These are phyloP conservation scores for Magnolia sinica DNA, from an alignment of 164 flowering plant genomes.

Conservation along the genomic window DNA sequence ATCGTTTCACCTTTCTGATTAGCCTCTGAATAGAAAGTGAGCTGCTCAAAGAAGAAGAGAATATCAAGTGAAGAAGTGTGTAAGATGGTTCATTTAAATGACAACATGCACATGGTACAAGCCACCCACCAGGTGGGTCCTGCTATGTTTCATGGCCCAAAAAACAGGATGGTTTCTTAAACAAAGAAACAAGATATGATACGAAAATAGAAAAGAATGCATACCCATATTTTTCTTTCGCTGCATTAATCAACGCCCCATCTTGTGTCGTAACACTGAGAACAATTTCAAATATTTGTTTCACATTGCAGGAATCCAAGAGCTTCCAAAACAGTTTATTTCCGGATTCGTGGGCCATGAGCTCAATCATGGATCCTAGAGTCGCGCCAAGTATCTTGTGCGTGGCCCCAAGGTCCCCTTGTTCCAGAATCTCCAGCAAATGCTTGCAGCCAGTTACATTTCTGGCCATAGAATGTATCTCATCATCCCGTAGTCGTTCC, in stretches of 20 bases:
- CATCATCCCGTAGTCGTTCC: background rate
- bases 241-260: background rate
- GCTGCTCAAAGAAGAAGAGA: constrained; percentile 1
- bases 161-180: no score
- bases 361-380: background rate
- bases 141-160: no score
- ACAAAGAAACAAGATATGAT: no score
- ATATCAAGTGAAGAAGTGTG: no score
- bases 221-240: background rate
- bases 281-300: background rate
- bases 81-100: no score
- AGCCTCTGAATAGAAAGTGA: constrained; percentile 8
- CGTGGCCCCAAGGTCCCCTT: background rate
- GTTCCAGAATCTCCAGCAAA: background rate
- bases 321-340: constrained; percentile 1
- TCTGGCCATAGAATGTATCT: background rate
- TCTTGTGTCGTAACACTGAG: background rate
- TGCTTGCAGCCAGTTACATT: background rate
- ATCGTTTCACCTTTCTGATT: background rate
- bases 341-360: constrained; percentile 5
- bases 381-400: constrained; percentile 3
- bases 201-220: background rate
- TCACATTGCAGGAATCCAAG: background rate
- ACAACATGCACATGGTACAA: no score
- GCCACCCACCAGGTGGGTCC: no score